These are phyloP conservation scores for Tolypocladium tropicale DNA, from an alignment of 2,329 filamentous ascomycete species.

Conservation along the genomic window DNA sequence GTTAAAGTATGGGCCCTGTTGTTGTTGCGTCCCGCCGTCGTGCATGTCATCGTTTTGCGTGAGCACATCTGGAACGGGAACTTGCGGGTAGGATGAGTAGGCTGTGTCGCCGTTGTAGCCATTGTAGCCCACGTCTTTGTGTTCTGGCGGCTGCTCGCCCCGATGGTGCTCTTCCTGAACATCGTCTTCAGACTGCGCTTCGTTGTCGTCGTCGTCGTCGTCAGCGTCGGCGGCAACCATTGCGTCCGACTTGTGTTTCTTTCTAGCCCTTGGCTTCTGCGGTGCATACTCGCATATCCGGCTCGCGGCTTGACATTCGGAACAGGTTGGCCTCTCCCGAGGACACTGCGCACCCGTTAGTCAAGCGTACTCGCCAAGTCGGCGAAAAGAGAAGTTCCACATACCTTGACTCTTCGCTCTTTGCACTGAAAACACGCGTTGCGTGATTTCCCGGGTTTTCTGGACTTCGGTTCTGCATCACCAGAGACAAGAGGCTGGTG, in stretches of 20 bases:
- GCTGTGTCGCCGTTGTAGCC: slow-evolving; percentile 2
- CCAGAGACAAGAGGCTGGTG: slow-evolving; percentile 11
- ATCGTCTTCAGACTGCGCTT: slow-evolving; percentile 6
- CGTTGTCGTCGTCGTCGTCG: slow-evolving; percentile 5
- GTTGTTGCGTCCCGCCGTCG: slow-evolving; percentile 8
- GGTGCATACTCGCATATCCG: slow-evolving; percentile 28
- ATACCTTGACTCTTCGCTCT: slow-evolving; percentile 26
- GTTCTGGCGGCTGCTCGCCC: slow-evolving; percentile 7
- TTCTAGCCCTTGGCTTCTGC: slow-evolving; percentile 14
- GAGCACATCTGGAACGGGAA: slow-evolving; percentile 18
- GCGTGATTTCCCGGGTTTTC: slow-evolving; percentile 18
- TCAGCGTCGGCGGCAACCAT: slow-evolving; percentile 8
- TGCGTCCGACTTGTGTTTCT: slow-evolving; percentile 11
- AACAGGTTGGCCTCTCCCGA: slow-evolving; percentile 27
- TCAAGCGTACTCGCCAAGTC: neutral
- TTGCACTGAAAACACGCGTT: slow-evolving; percentile 25
- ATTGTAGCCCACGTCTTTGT: slow-evolving; percentile 2
- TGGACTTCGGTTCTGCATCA: slow-evolving; percentile 7
- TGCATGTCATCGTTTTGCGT: slow-evolving; percentile 11
- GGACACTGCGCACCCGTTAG: slow-evolving; percentile 25
- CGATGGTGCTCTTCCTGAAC: slow-evolving; percentile 7
- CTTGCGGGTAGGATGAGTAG: slow-evolving; percentile 16
- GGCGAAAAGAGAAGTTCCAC: neutral
- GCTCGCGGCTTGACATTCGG: slow-evolving; percentile 21
- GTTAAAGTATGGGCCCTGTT: slow-evolving; percentile 17